Percentiles rank a stretch among this genome's conserved stretches.
These are phyloP conservation scores for Alternaria conjuncta DNA, from an alignment of 2,329 filamentous ascomycete genomes.

Conservation along the genomic window DNA sequence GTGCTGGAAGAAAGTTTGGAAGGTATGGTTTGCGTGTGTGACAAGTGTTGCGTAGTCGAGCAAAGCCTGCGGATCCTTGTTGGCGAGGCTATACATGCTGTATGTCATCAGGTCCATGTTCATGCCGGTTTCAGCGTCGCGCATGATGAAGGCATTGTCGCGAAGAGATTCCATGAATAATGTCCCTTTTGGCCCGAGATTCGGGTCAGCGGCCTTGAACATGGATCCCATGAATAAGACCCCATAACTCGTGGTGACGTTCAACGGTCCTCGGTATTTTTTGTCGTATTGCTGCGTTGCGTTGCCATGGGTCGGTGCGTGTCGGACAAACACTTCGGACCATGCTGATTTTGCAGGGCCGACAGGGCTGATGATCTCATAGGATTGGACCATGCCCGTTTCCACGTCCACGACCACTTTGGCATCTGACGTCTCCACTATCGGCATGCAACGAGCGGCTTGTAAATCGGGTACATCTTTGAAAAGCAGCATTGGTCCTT, in stretches of 20 bases:
- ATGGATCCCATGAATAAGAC: slow-evolving; percentile 20
- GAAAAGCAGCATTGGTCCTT: slow-evolving; percentile 2
- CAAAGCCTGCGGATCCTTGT: slow-evolving; percentile 24
- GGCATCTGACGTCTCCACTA: slow-evolving; percentile 21
- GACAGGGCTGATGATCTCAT: slow-evolving; percentile 3
- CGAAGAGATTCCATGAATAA: background rate
- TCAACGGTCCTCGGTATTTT: slow-evolving; percentile 6
- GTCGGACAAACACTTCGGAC: slow-evolving; percentile 5
- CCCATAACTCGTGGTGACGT: slow-evolving; percentile 15
- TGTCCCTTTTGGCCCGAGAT: background rate
- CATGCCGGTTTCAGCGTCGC: slow-evolving; percentile 25
- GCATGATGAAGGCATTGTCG: slow-evolving; percentile 28
- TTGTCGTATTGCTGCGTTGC: background rate
- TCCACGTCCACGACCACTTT: slow-evolving; percentile 12
- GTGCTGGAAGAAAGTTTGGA: slow-evolving; percentile 30
- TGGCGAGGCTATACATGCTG: slow-evolving; percentile 33
- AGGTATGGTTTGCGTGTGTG: slow-evolving; percentile 25
- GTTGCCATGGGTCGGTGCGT: background rate
- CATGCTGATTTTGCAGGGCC: background rate
- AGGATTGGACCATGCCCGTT: slow-evolving; percentile 7
- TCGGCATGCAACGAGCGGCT: slow-evolving; percentile 18
- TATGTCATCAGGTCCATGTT: slow-evolving; percentile 44
- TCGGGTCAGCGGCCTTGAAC: slow-evolving; percentile 11
- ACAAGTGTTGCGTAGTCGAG: slow-evolving; percentile 18
- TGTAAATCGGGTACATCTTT: slow-evolving; percentile 14